These are phyloP conservation scores for Pichia rugopelliculosa DNA, from an alignment of 805 yeast genomes.

Conservation along the genomic window DNA sequence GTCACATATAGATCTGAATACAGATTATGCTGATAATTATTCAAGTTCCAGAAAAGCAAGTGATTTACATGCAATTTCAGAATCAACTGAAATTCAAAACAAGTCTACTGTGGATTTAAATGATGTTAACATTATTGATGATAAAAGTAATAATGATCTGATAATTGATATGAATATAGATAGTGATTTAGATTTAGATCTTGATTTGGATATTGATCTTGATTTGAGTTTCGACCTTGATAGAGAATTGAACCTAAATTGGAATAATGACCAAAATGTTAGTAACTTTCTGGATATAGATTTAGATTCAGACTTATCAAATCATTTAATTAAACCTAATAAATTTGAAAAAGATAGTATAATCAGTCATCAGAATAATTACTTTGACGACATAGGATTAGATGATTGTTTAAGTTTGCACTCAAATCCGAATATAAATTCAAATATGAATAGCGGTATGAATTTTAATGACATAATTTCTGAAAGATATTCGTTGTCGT, in stretches of 20 bases:
- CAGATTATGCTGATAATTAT: background rate
- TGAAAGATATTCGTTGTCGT: constrained; percentile 16
- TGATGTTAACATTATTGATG: background rate
- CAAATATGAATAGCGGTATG: background rate
- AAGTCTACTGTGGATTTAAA: background rate
- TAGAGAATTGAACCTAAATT: background rate
- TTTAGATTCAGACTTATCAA: background rate
- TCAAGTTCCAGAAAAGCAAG: background rate
- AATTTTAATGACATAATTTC: background rate
- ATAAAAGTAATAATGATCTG: background rate
- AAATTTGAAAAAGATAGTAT: background rate
- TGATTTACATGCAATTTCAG: constrained; percentile 1
- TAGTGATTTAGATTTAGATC: background rate
- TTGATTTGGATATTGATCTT: constrained; percentile 1
- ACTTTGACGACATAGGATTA: constrained; percentile 1
- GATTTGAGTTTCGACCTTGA: background rate
- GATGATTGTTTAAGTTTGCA: no score
- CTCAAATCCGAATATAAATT: no score
- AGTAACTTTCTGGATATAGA: background rate
- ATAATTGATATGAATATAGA: background rate
- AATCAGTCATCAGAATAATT: background rate
- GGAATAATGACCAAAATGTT: background rate
- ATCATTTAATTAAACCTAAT: background rate
- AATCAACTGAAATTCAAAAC: background rate
- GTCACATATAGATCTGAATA: background rate